Conservation (phyloP, 768 basidiomycete species). For the Rhodotorula kratochvilovae region DNA sequence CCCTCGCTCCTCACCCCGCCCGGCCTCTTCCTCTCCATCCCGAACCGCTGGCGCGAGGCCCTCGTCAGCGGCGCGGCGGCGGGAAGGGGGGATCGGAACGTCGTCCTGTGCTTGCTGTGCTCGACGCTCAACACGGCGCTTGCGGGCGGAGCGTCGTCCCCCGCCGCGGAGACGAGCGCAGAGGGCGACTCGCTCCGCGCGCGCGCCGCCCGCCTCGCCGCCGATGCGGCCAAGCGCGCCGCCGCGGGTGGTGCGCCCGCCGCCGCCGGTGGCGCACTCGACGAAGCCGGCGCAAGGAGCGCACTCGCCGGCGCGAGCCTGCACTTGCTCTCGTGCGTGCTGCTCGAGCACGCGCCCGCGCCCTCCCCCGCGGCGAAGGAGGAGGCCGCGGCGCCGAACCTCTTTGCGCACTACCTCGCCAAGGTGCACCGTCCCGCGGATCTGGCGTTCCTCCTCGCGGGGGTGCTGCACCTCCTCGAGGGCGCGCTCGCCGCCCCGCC, state of each 20-base stretch:
- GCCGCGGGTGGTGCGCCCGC: conserved; percentile 63
- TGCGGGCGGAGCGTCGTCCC: conserved; percentile 24
- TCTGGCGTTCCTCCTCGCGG: conserved; percentile 74
- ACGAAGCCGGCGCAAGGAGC: conserved; percentile 54
- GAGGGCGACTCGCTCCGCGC: conserved; percentile 21
- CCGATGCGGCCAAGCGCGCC: conserved; percentile 4
- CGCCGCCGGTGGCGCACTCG: conserved; percentile 52
- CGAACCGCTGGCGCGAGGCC: conserved; percentile 47
- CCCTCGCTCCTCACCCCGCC: conserved; percentile 58
- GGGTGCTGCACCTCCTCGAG: conserved; percentile 51
- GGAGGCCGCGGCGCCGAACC: conserved; percentile 55
- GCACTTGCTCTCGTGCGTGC: conserved; percentile 68
- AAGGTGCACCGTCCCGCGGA: conserved; percentile 92
- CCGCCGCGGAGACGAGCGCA: too few relatives aligned
- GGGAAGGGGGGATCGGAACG: conserved; percentile 45
- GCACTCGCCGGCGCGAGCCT: conserved; percentile 69
- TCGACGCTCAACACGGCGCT: conserved; percentile 81
- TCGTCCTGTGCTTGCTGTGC: conserved; percentile 87
- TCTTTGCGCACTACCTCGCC: conserved; percentile 85
- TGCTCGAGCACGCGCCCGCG: conserved; percentile 69
- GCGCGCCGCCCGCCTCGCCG: conserved; percentile 36
- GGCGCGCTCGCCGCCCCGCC: neutral
- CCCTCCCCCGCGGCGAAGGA: too few relatives aligned
- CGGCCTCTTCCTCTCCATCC: conserved; percentile 65
- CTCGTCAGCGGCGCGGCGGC: conserved; percentile 14